A percentile compares a stretch with the other conserved stretches of the same genome.
Conservation (phyloP, 139 green algal genomes). For the Volvox reticuliferus region DNA sequence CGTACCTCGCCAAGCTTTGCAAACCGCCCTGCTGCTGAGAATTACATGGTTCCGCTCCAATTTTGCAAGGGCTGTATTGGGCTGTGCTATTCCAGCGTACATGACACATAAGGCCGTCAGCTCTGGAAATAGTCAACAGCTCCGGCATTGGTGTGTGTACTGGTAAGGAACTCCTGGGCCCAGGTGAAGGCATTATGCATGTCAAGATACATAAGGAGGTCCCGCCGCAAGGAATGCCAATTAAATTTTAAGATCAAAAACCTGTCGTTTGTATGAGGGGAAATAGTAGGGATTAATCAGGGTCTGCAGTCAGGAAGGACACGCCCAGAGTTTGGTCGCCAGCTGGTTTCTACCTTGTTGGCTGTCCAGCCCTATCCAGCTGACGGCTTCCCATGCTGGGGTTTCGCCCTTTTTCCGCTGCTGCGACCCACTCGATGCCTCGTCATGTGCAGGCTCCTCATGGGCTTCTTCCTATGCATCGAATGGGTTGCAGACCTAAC, state of each 20-base stretch:
- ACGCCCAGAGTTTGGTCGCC: no score
- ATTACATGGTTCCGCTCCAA: neutral
- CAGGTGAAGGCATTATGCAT: neutral
- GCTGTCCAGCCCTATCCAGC: no score
- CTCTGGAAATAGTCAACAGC: neutral
- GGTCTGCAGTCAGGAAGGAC: no score
- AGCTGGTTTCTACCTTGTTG: no score
- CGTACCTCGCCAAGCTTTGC: neutral
- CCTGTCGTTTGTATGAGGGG: no score
- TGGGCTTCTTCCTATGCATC: slow-evolving; percentile 48
- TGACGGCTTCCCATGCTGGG: no score
- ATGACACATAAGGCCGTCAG: slow-evolving; percentile 41
- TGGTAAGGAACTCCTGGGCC: neutral
- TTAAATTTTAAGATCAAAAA: no score
- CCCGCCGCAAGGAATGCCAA: no score
- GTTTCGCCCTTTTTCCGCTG: no score
- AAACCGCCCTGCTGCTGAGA: neutral
- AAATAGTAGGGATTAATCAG: no score
- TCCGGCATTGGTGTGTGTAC: slow-evolving; percentile 45
- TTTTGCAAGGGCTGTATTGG: slow-evolving; percentile 19
- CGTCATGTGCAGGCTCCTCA: slow-evolving; percentile 32
- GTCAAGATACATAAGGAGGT: neutral
- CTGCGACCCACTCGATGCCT: no score
- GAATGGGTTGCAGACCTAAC: slow-evolving; percentile 34
- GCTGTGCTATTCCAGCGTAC: slow-evolving; percentile 41